Evolutionary conservation across 2,329 filamentous ascomycete species (phyloP), one percentile per base, ranked within the genome.

Genomic region (Fusarium domesticum): DNA sequence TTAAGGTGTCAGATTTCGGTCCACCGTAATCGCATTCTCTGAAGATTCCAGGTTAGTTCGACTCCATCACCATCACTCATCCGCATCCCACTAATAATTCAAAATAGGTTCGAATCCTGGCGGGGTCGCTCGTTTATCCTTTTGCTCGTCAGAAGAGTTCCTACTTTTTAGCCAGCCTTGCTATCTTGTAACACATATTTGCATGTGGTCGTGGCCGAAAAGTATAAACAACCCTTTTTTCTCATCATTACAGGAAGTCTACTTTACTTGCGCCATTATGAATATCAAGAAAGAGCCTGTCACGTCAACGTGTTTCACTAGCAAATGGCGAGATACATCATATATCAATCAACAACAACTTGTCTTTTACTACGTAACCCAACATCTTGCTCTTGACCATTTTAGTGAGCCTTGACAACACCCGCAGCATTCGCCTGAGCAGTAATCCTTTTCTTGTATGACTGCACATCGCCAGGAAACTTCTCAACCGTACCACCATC

Each of bases 361-460:
- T 48, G 28, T 35, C 45, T 52, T 51, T 39, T 15, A 17, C 35
- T 42, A 49, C 37, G 12, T 28, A 39, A n/a, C n/a, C n/a, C 18
- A 15, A 16, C 19, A 25, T 38, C 10, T 28, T 3, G 3, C 23
- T 28, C 10, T 16, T 18, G 23, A 12, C n/a, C 20, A 3, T n/a
- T 35, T 50, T 61, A 83, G 62, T 84, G 80, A 38, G 76, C 75
- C 64, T 83, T 81, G 44, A 91, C 93, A 33, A 96, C 91, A 57
- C 93, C 93, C 36, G 86, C 84, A 42, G 85, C 85, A 66, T 95
- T 85, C 17, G 92, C 92, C 71, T 96, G 91, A 12, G 88, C 85
- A 15, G 83, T 81, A 62, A 98, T 96, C 69, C 88, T 84, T 81
- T 91, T 96, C 84, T 98, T 98, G 75, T 98, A 98, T 51, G 88